Percentiles rank a stretch among this genome's conserved stretches.
Evolutionary conservation across 208 protist genomes (phyloP).

Genomic region (Acanthamoeba healyi): DNA sequence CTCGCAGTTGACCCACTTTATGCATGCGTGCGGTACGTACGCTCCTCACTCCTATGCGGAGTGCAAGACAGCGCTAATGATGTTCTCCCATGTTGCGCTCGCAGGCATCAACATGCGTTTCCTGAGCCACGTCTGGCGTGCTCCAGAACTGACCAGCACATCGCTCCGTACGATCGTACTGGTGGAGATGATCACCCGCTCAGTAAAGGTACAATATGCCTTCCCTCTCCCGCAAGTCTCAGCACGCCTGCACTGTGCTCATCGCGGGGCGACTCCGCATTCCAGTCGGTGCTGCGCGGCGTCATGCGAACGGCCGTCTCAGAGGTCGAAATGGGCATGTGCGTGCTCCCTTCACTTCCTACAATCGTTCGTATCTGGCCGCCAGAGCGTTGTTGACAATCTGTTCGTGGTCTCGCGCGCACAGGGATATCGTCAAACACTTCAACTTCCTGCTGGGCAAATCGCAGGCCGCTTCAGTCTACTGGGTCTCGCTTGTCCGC

Average conservation of each 20-base stretch:
- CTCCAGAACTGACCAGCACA: background rate
- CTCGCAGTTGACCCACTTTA: constrained; percentile 11
- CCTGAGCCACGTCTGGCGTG: constrained; percentile 19
- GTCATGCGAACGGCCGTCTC: constrained; percentile 37
- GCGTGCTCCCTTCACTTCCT: background rate
- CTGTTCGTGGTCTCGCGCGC: background rate
- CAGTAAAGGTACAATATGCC: constrained; percentile 36
- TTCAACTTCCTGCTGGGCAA: constrained; percentile 57
- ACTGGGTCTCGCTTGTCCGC: constrained; percentile 41
- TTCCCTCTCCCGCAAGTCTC: too few species aligned
- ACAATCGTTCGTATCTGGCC: background rate
- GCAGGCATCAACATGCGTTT: constrained; percentile 61
- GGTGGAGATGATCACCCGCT: constrained; percentile 72
- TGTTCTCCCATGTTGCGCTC: background rate
- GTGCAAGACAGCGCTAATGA: too few species aligned
- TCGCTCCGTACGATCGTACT: background rate
- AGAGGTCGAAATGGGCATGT: constrained; percentile 38
- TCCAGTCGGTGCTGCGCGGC: constrained; percentile 43
- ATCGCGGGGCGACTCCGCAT: background rate
- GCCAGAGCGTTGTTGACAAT: background rate
- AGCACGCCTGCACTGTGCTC: background rate
- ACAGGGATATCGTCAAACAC: constrained; percentile 24
- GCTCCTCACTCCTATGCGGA: too few species aligned
- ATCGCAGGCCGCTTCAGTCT: background rate
- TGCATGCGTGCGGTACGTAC: constrained; percentile 55